Evolutionary conservation across 2,329 filamentous ascomycete species (phyloP).

Genomic region (Ophiostoma australiae): DNA sequence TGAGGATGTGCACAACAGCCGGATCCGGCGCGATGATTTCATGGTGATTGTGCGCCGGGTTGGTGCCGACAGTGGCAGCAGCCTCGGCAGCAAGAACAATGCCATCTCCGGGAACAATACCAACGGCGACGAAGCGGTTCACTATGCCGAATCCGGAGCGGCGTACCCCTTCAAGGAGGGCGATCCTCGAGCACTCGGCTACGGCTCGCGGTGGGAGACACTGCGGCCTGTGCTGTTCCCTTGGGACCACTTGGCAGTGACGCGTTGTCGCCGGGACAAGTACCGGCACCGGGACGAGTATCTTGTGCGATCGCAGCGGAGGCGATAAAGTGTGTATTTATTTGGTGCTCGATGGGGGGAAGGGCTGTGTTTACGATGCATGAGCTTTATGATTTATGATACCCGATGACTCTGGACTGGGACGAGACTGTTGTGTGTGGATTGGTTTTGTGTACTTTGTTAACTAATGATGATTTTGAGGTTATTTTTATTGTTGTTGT

Average conservation of each 20-base stretch:
- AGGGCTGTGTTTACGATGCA: background rate
- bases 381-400: slow-evolving; percentile 11
- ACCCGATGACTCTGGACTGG: background rate
- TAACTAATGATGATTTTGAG: background rate
- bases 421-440: slow-evolving; percentile 13
- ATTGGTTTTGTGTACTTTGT: background rate
- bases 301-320: slow-evolving; percentile 20
- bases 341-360: background rate
- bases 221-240: slow-evolving; percentile 28
- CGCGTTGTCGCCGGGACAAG: slow-evolving; percentile 24
- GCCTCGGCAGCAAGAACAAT: background rate
- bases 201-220: slow-evolving; percentile 26
- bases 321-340: background rate
- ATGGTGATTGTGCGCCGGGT: slow-evolving; percentile 27
- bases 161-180: slow-evolving; percentile 24
- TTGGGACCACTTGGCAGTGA: slow-evolving; percentile 26
- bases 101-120: background rate
- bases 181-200: slow-evolving; percentile 27
- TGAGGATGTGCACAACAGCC: slow-evolving; percentile 26
- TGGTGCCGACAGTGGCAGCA: background rate
- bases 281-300: slow-evolving; percentile 29
- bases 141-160: background rate
- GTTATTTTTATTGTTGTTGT: background rate
- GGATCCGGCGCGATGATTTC: slow-evolving; percentile 26
- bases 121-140: background rate